Evolutionary conservation across 2,329 filamentous ascomycete species (phyloP).

Genomic region (Pseudogymnoascus sp.): DNA sequence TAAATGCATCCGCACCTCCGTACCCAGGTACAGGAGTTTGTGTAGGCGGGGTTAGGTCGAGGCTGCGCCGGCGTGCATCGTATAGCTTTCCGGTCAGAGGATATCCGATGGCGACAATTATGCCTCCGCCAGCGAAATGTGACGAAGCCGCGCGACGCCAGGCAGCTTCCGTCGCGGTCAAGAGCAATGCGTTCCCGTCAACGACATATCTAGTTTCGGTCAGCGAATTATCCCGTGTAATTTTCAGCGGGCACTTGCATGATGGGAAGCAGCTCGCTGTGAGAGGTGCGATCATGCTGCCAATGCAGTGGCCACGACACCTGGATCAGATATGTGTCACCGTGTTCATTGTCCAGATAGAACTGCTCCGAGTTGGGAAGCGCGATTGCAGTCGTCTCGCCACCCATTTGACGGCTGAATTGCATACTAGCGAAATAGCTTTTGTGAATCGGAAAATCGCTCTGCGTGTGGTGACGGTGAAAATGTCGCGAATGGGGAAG

Average conservation of each 20-base stretch:
- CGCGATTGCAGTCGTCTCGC: not conserved
- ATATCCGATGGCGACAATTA: conserved; percentile 39
- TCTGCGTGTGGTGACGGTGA: not conserved
- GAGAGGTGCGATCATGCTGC: conserved; percentile 10
- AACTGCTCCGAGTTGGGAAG: conserved; percentile 7
- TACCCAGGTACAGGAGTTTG: not conserved
- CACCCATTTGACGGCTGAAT: not conserved
- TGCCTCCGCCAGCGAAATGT: conserved; percentile 36
- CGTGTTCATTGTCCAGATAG: conserved; percentile 26
- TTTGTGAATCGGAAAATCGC: not conserved
- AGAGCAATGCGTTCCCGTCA: conserved; percentile 32
- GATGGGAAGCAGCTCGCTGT: conserved; percentile 33
- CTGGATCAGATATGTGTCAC: conserved; percentile 32
- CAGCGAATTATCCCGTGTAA: conserved; percentile 28
- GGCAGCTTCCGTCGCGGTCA: conserved; percentile 38
- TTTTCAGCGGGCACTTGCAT: conserved; percentile 31
- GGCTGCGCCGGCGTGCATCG: conserved; percentile 19
- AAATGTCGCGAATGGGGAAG: not conserved
- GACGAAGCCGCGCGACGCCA: conserved; percentile 32
- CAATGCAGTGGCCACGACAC: conserved; percentile 30
- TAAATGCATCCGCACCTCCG: not conserved
- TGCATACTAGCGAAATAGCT: not conserved
- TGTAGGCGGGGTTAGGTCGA: not conserved
- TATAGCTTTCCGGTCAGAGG: conserved; percentile 41
- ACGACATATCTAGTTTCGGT: conserved; percentile 36